phyloP scores from a whole-genome alignment of 2,329 filamentous ascomycete genomes.

The Metarhizium anisopliae region DNA sequence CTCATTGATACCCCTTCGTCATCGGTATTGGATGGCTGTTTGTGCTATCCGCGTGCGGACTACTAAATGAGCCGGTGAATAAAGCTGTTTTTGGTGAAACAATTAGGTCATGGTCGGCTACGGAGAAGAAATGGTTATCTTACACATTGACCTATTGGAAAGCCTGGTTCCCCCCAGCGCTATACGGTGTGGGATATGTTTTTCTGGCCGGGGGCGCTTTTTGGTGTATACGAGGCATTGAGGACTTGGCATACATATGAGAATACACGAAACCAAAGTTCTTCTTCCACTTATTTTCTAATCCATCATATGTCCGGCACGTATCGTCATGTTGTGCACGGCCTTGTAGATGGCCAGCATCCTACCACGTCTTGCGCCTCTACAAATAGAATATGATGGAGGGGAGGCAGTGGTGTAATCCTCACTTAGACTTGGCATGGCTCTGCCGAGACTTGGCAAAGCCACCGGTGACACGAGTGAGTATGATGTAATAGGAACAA shows the following conservation, averaged over 20 bases:
- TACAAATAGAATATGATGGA: too few relatives aligned
- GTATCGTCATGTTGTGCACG: not conserved
- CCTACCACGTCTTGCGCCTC: too few relatives aligned
- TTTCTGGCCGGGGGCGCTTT: not conserved
- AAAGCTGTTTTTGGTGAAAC: not conserved
- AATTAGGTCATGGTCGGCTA: not conserved
- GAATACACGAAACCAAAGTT: not conserved
- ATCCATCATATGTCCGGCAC: not conserved
- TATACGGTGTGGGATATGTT: not conserved
- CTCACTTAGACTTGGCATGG: too few relatives aligned
- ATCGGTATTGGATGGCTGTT: not conserved
- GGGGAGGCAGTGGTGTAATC: too few relatives aligned
- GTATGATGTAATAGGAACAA: too few relatives aligned
- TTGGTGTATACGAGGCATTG: not conserved
- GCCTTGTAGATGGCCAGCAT: not conserved
- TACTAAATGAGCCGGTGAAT: not conserved
- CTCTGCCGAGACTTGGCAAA: too few relatives aligned
- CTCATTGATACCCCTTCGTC: slow-evolving; percentile 2
- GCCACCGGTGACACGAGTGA: too few relatives aligned
- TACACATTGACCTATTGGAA: not conserved
- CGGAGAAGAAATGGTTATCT: not conserved
- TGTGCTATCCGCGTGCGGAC: not conserved
- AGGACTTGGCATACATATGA: not conserved
- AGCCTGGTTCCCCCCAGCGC: not conserved
- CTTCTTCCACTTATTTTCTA: not conserved